phyloP scores from a whole-genome alignment of 73 alveolate species.

The Tetrahymena thermophila region DNA sequence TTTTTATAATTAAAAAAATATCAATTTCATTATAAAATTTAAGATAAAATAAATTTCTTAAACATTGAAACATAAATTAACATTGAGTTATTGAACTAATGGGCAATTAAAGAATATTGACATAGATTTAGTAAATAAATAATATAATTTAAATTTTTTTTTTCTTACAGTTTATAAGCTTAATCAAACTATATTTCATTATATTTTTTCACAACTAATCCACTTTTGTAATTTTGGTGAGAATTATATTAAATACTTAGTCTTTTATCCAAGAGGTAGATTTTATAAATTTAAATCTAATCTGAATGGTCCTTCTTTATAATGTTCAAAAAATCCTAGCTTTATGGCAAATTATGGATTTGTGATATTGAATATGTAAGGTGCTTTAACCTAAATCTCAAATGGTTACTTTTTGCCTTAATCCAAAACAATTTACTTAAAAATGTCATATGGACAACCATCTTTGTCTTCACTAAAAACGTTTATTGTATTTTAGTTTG shows the following conservation, averaged over 20 bases:
- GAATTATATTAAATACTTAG: neutral
- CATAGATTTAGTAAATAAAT: too few relatives aligned
- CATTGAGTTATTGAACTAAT: too few relatives aligned
- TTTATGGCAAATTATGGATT: neutral
- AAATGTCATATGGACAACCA: conserved; percentile 25
- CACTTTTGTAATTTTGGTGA: neutral
- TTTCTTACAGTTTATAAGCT: too few relatives aligned
- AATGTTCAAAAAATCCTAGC: conserved; percentile 60
- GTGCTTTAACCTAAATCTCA: conserved; percentile 7
- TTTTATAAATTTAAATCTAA: conserved; percentile 1
- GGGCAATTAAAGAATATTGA: too few relatives aligned
- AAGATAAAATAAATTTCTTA: too few relatives aligned
- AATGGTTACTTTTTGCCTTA: neutral
- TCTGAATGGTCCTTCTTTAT: conserved; percentile 49
- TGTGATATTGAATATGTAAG: neutral
- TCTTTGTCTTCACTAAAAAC: conserved; percentile 18
- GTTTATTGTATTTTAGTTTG: neutral
- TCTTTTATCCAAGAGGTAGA: neutral
- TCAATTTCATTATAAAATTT: too few relatives aligned
- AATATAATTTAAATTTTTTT: too few relatives aligned
- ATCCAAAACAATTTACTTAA: conserved; percentile 46
- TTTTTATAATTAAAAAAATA: too few relatives aligned
- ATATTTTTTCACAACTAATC: neutral
- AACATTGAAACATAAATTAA: too few relatives aligned
- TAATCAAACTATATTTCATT: neutral